phyloP scores from a whole-genome alignment of 23 red algal species.

The Gracilaria caudata region DNA sequence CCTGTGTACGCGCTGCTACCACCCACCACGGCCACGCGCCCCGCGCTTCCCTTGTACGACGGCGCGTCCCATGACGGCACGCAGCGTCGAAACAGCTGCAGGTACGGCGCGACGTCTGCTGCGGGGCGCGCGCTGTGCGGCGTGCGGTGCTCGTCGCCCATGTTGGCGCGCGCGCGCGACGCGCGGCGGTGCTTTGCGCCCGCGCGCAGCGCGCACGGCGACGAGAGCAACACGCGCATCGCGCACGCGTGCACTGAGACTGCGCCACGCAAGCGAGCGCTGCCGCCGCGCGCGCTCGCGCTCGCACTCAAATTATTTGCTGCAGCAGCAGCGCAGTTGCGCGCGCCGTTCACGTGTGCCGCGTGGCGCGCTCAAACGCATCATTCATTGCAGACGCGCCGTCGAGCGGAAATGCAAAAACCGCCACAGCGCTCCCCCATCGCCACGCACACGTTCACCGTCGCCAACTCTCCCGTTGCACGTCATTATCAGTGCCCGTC shows the following conservation, averaged over 20 bases:
- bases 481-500: no score
- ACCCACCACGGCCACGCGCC: slow-evolving; percentile 82
- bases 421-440: no score
- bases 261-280: no score
- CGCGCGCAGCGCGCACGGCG: neutral
- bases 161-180: neutral
- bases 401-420: no score
- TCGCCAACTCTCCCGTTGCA: no score
- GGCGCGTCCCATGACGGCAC: slow-evolving; percentile 28
- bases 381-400: no score
- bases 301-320: neutral
- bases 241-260: no score
- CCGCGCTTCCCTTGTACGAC: slow-evolving; percentile 80
- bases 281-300: neutral
- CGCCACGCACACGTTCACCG: no score
- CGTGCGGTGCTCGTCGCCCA: neutral
- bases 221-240: no score
- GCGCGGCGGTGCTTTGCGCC: neutral
- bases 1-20: slow-evolving; percentile 87
- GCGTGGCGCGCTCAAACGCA: no score
- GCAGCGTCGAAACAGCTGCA: neutral
- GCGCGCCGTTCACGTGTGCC: no score
- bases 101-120: neutral
- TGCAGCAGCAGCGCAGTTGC: neutral
- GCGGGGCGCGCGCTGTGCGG: neutral